These are phyloP conservation scores for Penicillium flavigenum DNA, from an alignment of 495 filamentous ascomycete genomes.

Conservation along the genomic window DNA sequence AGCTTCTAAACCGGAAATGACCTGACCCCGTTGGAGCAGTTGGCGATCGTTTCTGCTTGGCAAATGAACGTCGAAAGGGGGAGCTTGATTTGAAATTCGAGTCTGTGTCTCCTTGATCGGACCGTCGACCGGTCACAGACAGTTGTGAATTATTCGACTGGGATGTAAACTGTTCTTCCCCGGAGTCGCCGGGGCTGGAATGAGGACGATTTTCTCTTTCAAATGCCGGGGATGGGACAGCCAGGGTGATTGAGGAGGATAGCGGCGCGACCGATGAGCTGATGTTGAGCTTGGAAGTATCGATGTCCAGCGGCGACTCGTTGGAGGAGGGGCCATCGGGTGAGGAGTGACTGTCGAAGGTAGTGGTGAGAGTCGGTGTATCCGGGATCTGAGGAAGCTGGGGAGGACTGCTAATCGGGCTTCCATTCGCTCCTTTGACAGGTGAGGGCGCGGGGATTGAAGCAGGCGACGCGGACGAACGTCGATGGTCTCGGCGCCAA, in stretches of 20 bases:
- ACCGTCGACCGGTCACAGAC: constrained; percentile 22
- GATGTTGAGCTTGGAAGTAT: constrained; percentile 29
- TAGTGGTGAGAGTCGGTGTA: constrained; percentile 29
- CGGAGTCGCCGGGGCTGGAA: constrained; percentile 37
- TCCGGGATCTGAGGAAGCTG: constrained; percentile 38
- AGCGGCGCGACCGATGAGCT: constrained; percentile 27
- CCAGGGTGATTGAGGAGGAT: constrained; percentile 35
- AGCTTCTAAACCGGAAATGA: constrained; percentile 38
- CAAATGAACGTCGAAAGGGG: constrained; percentile 41
- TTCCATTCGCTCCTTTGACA: constrained; percentile 22
- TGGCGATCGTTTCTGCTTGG: constrained; percentile 37
- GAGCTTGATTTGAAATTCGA: constrained; percentile 35
- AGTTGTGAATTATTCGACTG: constrained; percentile 34
- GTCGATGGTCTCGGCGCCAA: constrained; percentile 49
- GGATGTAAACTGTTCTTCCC: constrained; percentile 27
- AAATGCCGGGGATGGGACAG: constrained; percentile 27
- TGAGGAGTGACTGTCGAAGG: constrained; percentile 21
- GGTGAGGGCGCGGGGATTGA: constrained; percentile 26
- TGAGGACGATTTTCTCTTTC: constrained; percentile 35
- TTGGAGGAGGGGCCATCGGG: constrained; percentile 19
- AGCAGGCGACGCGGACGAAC: constrained; percentile 39
- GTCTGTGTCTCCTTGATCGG: constrained; percentile 34
- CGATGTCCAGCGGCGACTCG: constrained; percentile 27
- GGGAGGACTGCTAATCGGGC: constrained; percentile 30
- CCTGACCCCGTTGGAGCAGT: constrained; percentile 29